Percentiles rank a stretch among this genome's conserved stretches.
Evolutionary conservation across 2,329 filamentous ascomycete species (phyloP).

Genomic region (Escovopsis sp.): DNA sequence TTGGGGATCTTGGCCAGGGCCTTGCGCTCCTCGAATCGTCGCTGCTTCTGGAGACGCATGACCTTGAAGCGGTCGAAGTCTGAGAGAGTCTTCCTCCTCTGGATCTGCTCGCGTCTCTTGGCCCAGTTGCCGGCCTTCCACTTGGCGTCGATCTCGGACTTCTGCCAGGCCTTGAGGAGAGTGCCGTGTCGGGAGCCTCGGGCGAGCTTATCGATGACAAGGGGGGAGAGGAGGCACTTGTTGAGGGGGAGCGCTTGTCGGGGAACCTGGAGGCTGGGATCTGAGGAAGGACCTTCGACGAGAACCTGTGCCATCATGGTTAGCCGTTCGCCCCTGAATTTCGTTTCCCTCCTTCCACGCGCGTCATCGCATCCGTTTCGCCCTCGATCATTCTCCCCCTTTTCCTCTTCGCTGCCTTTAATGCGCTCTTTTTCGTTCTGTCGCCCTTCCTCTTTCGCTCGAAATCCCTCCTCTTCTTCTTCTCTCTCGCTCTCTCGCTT

Average conservation of each 20-base stretch:
- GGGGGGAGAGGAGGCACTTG: slow-evolving; percentile 74
- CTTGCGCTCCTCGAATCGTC: slow-evolving; percentile 96
- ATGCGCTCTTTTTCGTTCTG: not conserved
- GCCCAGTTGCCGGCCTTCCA: slow-evolving; percentile 86
- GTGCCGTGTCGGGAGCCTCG: slow-evolving; percentile 68
- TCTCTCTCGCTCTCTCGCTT: no score
- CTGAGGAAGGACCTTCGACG: slow-evolving; percentile 81
- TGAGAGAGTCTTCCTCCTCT: slow-evolving; percentile 79
- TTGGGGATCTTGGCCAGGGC: slow-evolving; percentile 82
- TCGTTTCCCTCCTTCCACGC: no score
- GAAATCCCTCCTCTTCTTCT: no score
- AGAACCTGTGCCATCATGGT: slow-evolving; percentile 52
- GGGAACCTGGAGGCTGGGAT: slow-evolving; percentile 64
- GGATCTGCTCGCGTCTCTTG: slow-evolving; percentile 76
- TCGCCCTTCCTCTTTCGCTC: no score
- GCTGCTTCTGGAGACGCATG: slow-evolving; percentile 97
- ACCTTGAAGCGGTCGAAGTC: slow-evolving; percentile 99
- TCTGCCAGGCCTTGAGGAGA: slow-evolving; percentile 82
- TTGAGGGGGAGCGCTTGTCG: slow-evolving; percentile 75
- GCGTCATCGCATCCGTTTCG: no score
- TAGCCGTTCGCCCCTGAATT: slow-evolving; percentile 9
- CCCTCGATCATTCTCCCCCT: no score
- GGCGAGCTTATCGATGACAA: slow-evolving; percentile 75
- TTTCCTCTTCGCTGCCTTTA: not conserved
- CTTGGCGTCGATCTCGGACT: slow-evolving; percentile 80